These are phyloP conservation scores for Stenogyne calaminthoides DNA, from an alignment of 305 asterid species.

Conservation along the genomic window DNA sequence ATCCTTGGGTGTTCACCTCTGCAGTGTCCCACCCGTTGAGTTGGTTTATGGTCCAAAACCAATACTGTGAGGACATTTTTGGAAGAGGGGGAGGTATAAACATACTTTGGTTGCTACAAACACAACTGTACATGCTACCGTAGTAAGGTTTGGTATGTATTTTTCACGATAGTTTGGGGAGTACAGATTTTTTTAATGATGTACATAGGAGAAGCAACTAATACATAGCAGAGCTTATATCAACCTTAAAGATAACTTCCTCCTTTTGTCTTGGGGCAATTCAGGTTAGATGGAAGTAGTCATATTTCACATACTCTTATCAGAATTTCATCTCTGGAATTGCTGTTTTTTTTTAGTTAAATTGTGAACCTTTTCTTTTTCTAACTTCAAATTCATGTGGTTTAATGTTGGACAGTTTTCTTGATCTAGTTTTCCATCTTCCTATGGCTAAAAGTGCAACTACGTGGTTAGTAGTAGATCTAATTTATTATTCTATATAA, in stretches of 20 bases:
- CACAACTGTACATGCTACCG: no score
- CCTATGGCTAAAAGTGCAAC: no score
- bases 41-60: constrained; percentile 40
- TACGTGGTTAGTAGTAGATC: no score
- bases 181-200: neutral
- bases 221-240: neutral
- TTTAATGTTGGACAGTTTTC: no score
- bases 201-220: neutral
- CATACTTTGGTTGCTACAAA: no score
- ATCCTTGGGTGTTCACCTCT: neutral
- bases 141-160: no score
- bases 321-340: neutral
- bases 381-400: no score
- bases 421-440: no score
- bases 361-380: no score
- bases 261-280: neutral
- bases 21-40: constrained; percentile 46
- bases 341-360: neutral
- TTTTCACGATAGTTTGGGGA: neutral
- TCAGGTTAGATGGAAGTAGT: neutral
- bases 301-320: neutral
- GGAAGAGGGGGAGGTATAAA: neutral
- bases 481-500: no score
- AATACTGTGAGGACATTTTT: constrained; percentile 34
- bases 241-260: neutral